A percentile compares a stretch with the other conserved stretches of the same genome.
Conservation (phyloP, 1,284 basidiomycete species). For the Blastosporella zonata region DNA sequence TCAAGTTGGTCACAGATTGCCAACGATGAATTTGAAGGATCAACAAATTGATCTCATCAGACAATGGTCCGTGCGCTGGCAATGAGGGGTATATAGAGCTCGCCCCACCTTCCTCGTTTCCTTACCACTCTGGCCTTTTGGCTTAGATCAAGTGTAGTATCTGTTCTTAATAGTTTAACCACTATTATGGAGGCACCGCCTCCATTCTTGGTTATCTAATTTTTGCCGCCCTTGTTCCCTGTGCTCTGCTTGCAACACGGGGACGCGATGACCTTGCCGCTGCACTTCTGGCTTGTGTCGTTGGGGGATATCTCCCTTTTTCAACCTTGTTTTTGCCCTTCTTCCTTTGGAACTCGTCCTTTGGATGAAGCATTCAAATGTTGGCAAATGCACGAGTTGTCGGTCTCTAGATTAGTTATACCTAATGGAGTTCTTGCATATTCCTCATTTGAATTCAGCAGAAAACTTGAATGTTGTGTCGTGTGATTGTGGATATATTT, state of each 20-base stretch:
- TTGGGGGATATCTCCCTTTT: slow-evolving; percentile 14
- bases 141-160: slow-evolving; percentile 98
- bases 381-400: slow-evolving; percentile 14
- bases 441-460: too few species aligned
- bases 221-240: slow-evolving; percentile 12
- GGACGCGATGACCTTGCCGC: slow-evolving; percentile 16
- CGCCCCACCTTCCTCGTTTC: slow-evolving; percentile 20
- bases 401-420: background rate
- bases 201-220: slow-evolving; percentile 22
- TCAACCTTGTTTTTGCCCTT: slow-evolving; percentile 16
- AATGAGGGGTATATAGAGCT: slow-evolving; percentile 23
- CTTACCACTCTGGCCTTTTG: slow-evolving; percentile 90
- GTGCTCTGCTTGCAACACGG: slow-evolving; percentile 17
- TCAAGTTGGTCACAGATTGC: too few species aligned
- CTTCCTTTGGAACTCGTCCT: slow-evolving; percentile 8
- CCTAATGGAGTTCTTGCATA: background rate
- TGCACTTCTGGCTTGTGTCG: slow-evolving; percentile 16
- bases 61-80: slow-evolving; percentile 30
- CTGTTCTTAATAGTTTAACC: slow-evolving; percentile 76
- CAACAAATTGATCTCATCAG: background rate
- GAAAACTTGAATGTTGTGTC: too few species aligned
- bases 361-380: slow-evolving; percentile 7
- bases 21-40: slow-evolving; percentile 1
- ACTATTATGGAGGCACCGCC: slow-evolving; percentile 42
- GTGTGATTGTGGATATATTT: too few species aligned